A percentile compares a stretch with the other conserved stretches of the same genome.
Conservation (phyloP, 225 moss, liverwort and hornwort genomes). For the Thuidium tamariscinum region DNA sequence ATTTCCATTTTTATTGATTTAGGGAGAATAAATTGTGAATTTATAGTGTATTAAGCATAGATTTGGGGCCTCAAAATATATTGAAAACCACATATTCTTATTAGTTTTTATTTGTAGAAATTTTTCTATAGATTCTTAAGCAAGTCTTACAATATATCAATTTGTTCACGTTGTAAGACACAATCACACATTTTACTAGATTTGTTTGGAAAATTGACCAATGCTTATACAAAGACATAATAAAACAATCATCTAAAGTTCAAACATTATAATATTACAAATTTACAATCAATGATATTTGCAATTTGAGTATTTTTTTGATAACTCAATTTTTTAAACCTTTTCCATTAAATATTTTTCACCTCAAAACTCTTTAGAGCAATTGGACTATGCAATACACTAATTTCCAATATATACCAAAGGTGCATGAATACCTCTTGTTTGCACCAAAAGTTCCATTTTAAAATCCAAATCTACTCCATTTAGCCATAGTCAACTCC, state of each 20-base stretch:
- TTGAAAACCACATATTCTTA: fast-evolving
- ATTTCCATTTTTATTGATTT: background rate
- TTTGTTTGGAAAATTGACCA: background rate
- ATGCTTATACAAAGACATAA: background rate
- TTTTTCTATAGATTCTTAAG: background rate
- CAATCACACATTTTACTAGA: background rate
- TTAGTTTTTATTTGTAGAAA: background rate
- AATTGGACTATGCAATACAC: too few relatives aligned
- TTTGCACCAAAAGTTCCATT: background rate
- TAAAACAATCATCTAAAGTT: background rate
- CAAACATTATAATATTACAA: background rate
- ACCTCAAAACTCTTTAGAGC: too few relatives aligned
- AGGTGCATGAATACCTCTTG: background rate
- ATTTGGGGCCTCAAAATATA: background rate
- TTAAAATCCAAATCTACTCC: background rate
- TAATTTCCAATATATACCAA: background rate
- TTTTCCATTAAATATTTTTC: background rate
- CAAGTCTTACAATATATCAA: background rate
- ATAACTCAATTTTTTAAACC: fast-evolving
- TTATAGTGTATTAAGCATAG: background rate
- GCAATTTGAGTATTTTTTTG: background rate
- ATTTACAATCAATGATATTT: background rate
- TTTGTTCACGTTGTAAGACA: background rate
- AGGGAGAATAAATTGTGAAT: background rate
- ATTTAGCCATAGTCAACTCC: background rate